These are phyloP conservation scores for Metarhizium anisopliae DNA, from an alignment of 2,329 filamentous ascomycete genomes.

Conservation along the genomic window DNA sequence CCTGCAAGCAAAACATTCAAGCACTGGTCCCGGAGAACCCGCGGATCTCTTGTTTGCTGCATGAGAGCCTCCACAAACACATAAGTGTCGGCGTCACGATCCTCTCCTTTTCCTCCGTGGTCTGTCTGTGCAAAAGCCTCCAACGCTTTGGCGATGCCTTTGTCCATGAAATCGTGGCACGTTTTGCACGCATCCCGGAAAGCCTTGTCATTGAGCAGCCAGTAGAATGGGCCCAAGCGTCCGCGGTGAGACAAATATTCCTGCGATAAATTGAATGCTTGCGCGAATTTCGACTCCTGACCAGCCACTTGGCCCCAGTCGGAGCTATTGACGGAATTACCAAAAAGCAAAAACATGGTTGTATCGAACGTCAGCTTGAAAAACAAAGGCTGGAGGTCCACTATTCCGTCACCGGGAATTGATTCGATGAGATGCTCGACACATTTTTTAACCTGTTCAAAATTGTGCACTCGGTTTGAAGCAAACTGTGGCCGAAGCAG, in stretches of 20 bases:
- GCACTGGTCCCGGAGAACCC: conserved; percentile 9
- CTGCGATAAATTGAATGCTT: conserved; percentile 6
- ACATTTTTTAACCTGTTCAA: conserved; percentile 13
- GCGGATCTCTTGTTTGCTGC: conserved; percentile 6
- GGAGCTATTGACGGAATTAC: conserved; percentile 27
- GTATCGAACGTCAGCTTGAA: conserved; percentile 37
- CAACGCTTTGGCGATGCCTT: neutral
- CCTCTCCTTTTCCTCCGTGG: neutral
- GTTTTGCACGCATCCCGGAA: conserved; percentile 6
- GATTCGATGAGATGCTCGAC: conserved; percentile 7
- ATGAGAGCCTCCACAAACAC: conserved; percentile 12
- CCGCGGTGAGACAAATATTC: conserved; percentile 5
- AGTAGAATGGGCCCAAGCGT: conserved; percentile 7
- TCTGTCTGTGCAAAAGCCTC: neutral
- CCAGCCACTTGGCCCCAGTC: conserved; percentile 2
- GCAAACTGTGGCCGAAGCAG: conserved; percentile 17
- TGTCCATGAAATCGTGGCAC: conserved; percentile 5
- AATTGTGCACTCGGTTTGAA: conserved; percentile 11
- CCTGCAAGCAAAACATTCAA: conserved; percentile 13
- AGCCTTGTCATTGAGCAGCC: conserved; percentile 1
- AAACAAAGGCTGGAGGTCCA: conserved; percentile 35
- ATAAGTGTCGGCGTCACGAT: neutral
- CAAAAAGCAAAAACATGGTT: conserved; percentile 48
- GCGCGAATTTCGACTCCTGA: conserved; percentile 11
- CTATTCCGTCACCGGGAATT: conserved; percentile 5